Percentiles rank a stretch among this genome's conserved stretches.
Conservation (phyloP, 495 filamentous ascomycete species). For the Bryoglossum gracile region DNA sequence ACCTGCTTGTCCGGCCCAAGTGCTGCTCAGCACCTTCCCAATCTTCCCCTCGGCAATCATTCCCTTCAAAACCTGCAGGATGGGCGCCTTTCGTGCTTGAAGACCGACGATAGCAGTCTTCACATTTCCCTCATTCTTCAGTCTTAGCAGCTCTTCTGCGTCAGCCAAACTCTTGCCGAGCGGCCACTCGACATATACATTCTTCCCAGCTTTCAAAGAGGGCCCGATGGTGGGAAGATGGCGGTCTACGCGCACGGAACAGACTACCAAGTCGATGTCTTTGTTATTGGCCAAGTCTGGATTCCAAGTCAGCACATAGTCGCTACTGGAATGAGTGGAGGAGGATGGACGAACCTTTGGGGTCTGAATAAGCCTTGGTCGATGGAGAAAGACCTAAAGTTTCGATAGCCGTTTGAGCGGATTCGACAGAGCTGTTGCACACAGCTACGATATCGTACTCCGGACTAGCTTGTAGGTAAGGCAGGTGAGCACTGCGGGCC, state of each 20-base stretch:
- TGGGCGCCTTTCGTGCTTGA: slow-evolving; percentile 40
- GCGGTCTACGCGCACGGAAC: slow-evolving; percentile 44
- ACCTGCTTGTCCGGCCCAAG: slow-evolving; percentile 33
- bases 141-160: slow-evolving; percentile 35
- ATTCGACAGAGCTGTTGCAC: slow-evolving; percentile 44
- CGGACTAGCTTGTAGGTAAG: slow-evolving; percentile 38
- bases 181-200: slow-evolving; percentile 55
- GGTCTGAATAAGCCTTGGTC: slow-evolving; percentile 44
- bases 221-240: slow-evolving; percentile 42
- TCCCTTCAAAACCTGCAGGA: slow-evolving; percentile 37
- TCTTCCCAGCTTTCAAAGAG: slow-evolving; percentile 47
- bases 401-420: slow-evolving; percentile 42
- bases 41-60: slow-evolving; percentile 42
- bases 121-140: slow-evolving; percentile 31
- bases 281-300: slow-evolving; percentile 33
- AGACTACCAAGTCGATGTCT: slow-evolving; percentile 53
- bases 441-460: slow-evolving; percentile 52
- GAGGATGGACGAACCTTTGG: slow-evolving; percentile 34
- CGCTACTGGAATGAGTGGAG: neutral
- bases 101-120: slow-evolving; percentile 42
- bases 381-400: slow-evolving; percentile 35
- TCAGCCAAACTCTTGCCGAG: slow-evolving; percentile 31
- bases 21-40: slow-evolving; percentile 47
- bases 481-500: slow-evolving; percentile 49
- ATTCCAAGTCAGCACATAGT: neutral